Percentiles rank a stretch among this genome's conserved stretches.
phyloP scores from a whole-genome alignment of 1,139 yeast species.

The Meyerozyma smithsonii region DNA sequence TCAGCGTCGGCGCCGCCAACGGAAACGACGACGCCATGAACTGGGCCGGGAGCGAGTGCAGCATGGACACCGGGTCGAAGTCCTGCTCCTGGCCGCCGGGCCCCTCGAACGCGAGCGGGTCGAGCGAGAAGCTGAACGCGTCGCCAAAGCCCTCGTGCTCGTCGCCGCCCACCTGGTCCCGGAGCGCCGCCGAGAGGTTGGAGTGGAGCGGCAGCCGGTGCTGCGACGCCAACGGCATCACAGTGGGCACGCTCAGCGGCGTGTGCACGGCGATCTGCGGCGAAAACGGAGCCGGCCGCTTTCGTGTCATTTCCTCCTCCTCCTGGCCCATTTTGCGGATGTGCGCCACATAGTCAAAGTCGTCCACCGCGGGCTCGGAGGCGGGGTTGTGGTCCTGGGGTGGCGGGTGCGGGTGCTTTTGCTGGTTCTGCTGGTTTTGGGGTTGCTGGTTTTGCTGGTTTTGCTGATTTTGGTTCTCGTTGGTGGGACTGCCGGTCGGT shows the following conservation, averaged over 20 bases:
- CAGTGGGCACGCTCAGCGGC: too few species aligned
- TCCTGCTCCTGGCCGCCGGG: conserved; percentile 12
- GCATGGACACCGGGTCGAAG: not conserved
- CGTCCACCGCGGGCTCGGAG: conserved; percentile 43
- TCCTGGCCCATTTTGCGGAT: conserved; percentile 53
- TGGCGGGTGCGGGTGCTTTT: too few species aligned
- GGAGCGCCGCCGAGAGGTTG: conserved; percentile 15
- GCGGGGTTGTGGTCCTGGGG: too few species aligned
- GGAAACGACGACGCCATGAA: not conserved
- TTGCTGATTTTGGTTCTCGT: too few species aligned
- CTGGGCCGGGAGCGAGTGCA: conserved; percentile 4
- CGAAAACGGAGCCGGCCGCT: conserved; percentile 34
- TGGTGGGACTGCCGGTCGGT: too few species aligned
- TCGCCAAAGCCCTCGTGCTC: conserved; percentile 6
- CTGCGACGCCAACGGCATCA: too few species aligned
- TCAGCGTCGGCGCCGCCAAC: not conserved
- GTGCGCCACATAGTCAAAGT: conserved; percentile 65
- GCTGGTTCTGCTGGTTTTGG: too few species aligned
- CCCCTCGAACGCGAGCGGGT: conserved; percentile 33
- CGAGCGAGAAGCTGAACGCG: conserved; percentile 26
- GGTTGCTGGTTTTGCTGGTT: too few species aligned
- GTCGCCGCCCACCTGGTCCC: conserved; percentile 5
- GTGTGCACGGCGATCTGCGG: conserved; percentile 18
- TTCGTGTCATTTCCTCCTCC: conserved; percentile 16
- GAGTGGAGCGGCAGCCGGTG: conserved; percentile 10